Conservation (phyloP, 805 yeast genomes). For the Saturnispora zaruensis region DNA sequence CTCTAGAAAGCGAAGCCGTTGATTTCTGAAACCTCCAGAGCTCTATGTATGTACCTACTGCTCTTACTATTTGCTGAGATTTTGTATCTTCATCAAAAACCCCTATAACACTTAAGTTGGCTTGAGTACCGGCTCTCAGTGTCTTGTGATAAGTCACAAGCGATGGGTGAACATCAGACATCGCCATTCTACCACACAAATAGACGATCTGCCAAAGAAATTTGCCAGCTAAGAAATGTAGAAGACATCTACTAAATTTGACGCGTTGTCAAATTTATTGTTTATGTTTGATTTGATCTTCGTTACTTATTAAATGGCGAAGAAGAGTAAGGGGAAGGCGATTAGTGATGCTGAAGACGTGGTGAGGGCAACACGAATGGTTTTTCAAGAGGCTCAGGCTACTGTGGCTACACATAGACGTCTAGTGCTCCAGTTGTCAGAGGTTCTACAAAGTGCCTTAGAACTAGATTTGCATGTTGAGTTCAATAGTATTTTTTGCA, state of each 20-base stretch:
- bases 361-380: conserved; percentile 45
- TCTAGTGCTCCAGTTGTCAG: conserved; percentile 53
- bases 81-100: conserved; percentile 48
- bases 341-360: conserved; percentile 23
- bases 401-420: conserved; percentile 71
- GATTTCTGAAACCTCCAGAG: conserved; percentile 44
- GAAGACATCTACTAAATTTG: neutral
- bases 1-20: conserved; percentile 44
- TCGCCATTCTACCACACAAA: neutral
- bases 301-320: neutral
- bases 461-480: conserved; percentile 44
- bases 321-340: neutral
- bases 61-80: conserved; percentile 55
- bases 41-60: conserved; percentile 46
- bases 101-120: conserved; percentile 54
- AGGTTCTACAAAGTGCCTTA: conserved; percentile 48
- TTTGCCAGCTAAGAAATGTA: neutral
- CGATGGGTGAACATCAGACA: conserved; percentile 24
- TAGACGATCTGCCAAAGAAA: neutral
- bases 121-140: conserved; percentile 49
- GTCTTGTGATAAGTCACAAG: conserved; percentile 62
- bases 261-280: conserved; percentile 4
- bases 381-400: conserved; percentile 73
- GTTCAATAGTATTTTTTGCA: conserved; percentile 54
- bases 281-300: conserved; percentile 4